Evolutionary conservation across 2,329 filamentous ascomycete species (phyloP).

Genomic region (Furcasterigmium sp.): DNA sequence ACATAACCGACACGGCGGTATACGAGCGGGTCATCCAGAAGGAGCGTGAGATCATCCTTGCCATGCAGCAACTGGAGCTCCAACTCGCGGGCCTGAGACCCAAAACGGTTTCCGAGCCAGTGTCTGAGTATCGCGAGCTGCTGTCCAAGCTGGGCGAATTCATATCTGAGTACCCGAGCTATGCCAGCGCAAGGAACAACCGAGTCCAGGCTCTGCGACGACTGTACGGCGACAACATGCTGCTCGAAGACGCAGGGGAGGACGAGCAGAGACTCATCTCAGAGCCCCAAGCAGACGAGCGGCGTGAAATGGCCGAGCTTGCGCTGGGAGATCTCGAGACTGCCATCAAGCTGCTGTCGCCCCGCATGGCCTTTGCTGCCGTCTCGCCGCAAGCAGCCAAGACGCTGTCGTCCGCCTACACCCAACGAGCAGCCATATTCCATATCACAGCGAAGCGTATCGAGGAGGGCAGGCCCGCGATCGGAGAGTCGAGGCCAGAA

Average conservation of each 20-base stretch:
- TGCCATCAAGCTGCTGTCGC: conserved; percentile 55
- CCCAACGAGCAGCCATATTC: conserved; percentile 64
- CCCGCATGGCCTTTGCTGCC: conserved; percentile 39
- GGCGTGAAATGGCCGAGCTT: conserved; percentile 29
- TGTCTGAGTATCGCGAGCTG: conserved; percentile 40
- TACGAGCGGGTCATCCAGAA: conserved; percentile 46
- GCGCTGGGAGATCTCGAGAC: conserved; percentile 49
- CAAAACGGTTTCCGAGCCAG: conserved; percentile 29
- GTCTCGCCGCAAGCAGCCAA: conserved; percentile 61
- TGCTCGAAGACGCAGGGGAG: conserved; percentile 35
- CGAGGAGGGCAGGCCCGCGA: conserved; percentile 25
- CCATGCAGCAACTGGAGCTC: conserved; percentile 50
- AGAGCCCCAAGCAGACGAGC: conserved; percentile 29
- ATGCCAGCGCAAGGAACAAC: conserved; percentile 72
- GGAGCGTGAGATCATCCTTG: conserved; percentile 48
- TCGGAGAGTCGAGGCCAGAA: conserved; percentile 36
- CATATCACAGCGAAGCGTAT: conserved; percentile 51
- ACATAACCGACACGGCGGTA: conserved; percentile 41
- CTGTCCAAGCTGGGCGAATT: conserved; percentile 47
- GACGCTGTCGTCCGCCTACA: conserved; percentile 65
- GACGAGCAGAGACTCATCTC: conserved; percentile 35
- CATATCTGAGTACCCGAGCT: conserved; percentile 53
- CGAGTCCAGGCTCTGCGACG: conserved; percentile 62
- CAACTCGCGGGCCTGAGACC: conserved; percentile 39
- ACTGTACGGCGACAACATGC: conserved; percentile 55